Conservation (phyloP, 179 eudicot species). For the Silene vulgaris region DNA sequence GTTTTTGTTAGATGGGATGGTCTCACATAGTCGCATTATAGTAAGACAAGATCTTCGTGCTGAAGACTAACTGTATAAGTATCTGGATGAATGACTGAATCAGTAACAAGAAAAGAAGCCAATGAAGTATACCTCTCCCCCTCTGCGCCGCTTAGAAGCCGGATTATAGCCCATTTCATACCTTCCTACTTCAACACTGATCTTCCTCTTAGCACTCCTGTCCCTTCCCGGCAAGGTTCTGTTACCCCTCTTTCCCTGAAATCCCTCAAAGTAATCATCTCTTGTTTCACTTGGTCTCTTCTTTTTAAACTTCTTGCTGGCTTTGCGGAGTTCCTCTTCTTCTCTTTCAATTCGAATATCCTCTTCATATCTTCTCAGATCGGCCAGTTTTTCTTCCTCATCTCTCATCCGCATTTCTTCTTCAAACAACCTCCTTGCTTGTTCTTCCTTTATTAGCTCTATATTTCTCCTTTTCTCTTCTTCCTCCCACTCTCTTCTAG, state of each 20-base stretch:
- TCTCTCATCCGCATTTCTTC: slow-evolving; percentile 55
- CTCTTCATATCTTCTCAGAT: slow-evolving; percentile 57
- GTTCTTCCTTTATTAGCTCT: slow-evolving; percentile 50
- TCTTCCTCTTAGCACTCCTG: slow-evolving; percentile 50
- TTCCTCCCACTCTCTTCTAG: slow-evolving; percentile 63
- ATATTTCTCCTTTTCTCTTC: slow-evolving; percentile 56
- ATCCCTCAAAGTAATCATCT: slow-evolving; percentile 56
- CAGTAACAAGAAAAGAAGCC: background rate
- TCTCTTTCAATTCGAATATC: slow-evolving; percentile 73
- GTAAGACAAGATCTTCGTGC: background rate
- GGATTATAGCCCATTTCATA: slow-evolving; percentile 54
- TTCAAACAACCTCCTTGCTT: slow-evolving; percentile 42
- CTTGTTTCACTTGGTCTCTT: slow-evolving; percentile 45
- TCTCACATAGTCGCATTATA: too few species aligned
- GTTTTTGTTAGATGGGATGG: too few species aligned
- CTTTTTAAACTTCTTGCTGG: slow-evolving; percentile 63
- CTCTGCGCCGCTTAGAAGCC: slow-evolving; percentile 70
- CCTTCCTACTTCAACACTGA: slow-evolving; percentile 48
- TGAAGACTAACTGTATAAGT: background rate
- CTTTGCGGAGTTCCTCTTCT: slow-evolving; percentile 67
- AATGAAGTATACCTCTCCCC: slow-evolving; percentile 72
- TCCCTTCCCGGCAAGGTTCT: slow-evolving; percentile 58
- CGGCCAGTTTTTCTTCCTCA: slow-evolving; percentile 46
- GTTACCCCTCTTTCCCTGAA: slow-evolving; percentile 42
- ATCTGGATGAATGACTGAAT: background rate